A percentile compares a stretch with the other conserved stretches of the same genome.
phyloP scores from a whole-genome alignment of 352 stramenopile genomes.

The Pythium vanterpoolii region DNA sequence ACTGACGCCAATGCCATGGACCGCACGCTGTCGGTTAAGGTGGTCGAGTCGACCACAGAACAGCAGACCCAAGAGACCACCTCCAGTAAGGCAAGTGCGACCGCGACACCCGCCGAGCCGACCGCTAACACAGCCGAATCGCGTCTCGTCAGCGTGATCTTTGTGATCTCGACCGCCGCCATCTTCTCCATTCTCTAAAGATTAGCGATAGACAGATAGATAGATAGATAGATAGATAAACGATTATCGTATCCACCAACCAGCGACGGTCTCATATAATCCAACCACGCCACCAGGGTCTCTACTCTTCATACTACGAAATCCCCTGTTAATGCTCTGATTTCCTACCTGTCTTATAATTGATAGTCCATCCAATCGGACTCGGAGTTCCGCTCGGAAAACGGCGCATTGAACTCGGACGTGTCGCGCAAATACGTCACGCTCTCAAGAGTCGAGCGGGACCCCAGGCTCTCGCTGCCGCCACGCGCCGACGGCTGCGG shows the following conservation, averaged over 20 bases:
- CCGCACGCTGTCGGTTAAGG: not conserved
- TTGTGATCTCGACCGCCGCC: not conserved
- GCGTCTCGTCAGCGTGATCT: not conserved
- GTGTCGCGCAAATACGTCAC: constrained; percentile 16
- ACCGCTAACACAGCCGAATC: not conserved
- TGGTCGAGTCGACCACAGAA: not conserved
- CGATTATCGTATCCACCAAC: not conserved
- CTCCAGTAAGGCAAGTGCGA: no score
- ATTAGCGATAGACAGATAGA: not conserved
- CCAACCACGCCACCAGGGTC: no score
- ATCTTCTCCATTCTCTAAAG: not conserved
- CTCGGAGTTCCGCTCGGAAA: constrained; percentile 17
- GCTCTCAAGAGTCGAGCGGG: constrained; percentile 1
- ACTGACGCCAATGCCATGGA: not conserved
- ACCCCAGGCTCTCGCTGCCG: no score
- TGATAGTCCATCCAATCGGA: constrained; percentile 9
- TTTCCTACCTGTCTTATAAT: not conserved
- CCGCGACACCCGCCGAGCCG: no score
- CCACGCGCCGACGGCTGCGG: not conserved
- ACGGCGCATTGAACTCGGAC: constrained; percentile 15
- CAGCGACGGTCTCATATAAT: no score
- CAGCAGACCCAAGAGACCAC: not conserved
- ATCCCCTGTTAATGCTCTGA: not conserved
- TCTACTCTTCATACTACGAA: not conserved
- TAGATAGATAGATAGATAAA: no score